phyloP scores from a whole-genome alignment of 2,329 filamentous ascomycete genomes.

The Paraconiothyrium brasiliense region DNA sequence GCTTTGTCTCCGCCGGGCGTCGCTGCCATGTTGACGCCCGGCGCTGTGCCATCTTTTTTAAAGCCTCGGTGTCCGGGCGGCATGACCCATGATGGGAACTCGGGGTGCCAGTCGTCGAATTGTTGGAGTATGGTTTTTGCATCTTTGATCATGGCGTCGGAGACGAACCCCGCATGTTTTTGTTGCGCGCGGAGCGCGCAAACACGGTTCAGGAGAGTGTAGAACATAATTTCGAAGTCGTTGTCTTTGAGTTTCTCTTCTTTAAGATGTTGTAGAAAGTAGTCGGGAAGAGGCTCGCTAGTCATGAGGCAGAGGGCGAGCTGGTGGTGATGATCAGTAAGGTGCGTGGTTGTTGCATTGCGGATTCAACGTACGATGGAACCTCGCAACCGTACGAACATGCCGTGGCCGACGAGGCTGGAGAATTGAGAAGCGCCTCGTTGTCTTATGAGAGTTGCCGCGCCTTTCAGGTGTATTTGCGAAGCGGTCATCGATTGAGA shows the following conservation, averaged over 20 bases:
- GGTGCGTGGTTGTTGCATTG: background rate
- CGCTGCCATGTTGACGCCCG: background rate
- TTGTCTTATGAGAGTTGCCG: conserved; percentile 20
- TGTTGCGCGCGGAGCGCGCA: conserved; percentile 21
- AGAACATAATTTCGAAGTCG: conserved; percentile 22
- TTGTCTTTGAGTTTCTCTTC: conserved; percentile 16
- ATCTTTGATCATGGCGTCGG: conserved; percentile 18
- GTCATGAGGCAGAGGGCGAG: conserved; percentile 23
- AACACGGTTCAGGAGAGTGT: conserved; percentile 19
- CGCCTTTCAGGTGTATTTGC: conserved; percentile 27
- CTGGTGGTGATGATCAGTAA: conserved; percentile 15
- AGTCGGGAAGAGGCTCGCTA: conserved; percentile 21
- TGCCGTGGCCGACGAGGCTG: conserved; percentile 15
- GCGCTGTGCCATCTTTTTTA: no score
- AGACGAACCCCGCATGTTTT: conserved; percentile 23
- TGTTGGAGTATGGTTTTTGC: conserved; percentile 14
- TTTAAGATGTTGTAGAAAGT: conserved; percentile 17
- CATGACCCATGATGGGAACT: conserved; percentile 7
- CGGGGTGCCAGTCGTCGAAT: conserved; percentile 16
- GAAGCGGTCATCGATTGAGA: conserved; percentile 19
- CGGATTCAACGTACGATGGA: conserved; percentile 17
- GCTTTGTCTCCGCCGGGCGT: conserved; percentile 11
- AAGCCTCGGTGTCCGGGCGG: background rate
- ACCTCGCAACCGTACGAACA: conserved; percentile 25
- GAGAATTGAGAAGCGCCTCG: conserved; percentile 23